Evolutionary conservation across 306 rosid species (phyloP).

Genomic region (Sindora glabra): DNA sequence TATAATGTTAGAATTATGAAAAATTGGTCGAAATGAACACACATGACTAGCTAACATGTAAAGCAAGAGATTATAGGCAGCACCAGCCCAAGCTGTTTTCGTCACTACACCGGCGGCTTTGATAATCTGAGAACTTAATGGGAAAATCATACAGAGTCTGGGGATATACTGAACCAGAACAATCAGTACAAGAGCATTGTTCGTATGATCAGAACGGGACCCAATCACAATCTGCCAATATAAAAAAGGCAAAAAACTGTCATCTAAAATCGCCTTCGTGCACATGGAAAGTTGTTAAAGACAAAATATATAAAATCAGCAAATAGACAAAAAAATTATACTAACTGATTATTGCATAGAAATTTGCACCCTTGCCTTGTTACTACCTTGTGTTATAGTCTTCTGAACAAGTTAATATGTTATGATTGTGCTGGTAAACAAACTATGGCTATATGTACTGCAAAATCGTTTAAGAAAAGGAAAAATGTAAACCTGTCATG

Average conservation of each 20-base stretch:
- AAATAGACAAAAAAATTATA: too few relatives aligned
- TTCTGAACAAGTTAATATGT: too few relatives aligned
- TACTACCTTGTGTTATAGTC: too few relatives aligned
- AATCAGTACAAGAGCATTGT: conserved; percentile 67
- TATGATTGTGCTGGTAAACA: too few relatives aligned
- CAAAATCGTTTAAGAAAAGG: too few relatives aligned
- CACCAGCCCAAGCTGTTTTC: conserved; percentile 97
- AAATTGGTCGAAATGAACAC: conserved; percentile 19
- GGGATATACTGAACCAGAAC: conserved; percentile 82
- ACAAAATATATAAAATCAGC: too few relatives aligned
- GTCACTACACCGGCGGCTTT: conserved; percentile 86
- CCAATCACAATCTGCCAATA: conserved; percentile 74
- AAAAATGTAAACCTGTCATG: too few relatives aligned
- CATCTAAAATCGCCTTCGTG: conserved; percentile 10
- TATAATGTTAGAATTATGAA: neutral
- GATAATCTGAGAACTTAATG: conserved; percentile 79
- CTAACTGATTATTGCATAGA: too few relatives aligned
- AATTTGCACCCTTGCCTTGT: too few relatives aligned
- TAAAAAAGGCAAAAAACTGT: conserved; percentile 9
- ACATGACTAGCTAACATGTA: conserved; percentile 98
- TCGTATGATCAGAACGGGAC: conserved; percentile 72
- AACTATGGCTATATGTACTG: too few relatives aligned
- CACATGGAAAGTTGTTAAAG: too few relatives aligned
- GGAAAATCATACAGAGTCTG: conserved; percentile 77
- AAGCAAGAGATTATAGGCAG: conserved; percentile 84